These are phyloP conservation scores for Seiridium unicorne DNA, from an alignment of 2,329 filamentous ascomycete genomes.

Conservation along the genomic window DNA sequence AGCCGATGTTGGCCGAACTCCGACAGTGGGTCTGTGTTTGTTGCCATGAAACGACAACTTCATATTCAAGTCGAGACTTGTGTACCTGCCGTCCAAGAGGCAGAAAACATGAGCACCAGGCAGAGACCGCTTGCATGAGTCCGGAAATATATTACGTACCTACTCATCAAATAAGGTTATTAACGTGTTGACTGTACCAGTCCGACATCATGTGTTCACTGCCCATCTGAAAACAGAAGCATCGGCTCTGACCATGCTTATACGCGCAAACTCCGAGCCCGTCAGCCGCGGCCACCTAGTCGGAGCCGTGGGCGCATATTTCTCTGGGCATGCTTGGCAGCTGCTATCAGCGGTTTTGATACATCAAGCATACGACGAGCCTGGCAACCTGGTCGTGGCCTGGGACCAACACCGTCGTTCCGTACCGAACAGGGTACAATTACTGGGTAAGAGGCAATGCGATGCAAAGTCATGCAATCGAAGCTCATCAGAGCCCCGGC, in stretches of 20 bases:
- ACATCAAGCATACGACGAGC: neutral
- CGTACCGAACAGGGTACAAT: neutral
- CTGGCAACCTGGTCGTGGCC: neutral
- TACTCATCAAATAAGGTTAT: too few relatives aligned
- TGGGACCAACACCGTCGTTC: too few relatives aligned
- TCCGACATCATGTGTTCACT: neutral
- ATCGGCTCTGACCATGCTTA: neutral
- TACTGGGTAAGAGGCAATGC: neutral
- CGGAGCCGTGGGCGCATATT: neutral
- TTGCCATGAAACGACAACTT: neutral
- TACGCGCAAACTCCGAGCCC: constrained; percentile 6
- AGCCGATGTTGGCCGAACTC: neutral
- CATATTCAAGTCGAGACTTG: neutral
- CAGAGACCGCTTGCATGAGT: too few relatives aligned
- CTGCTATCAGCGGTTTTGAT: neutral
- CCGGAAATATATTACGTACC: too few relatives aligned
- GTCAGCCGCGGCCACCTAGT: neutral
- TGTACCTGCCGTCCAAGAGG: too few relatives aligned
- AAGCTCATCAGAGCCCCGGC: too few relatives aligned
- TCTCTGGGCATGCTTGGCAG: neutral
- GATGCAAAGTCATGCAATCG: too few relatives aligned
- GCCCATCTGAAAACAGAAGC: neutral
- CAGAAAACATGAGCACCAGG: too few relatives aligned
- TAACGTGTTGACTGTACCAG: too few relatives aligned
- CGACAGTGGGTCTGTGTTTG: neutral